Evolutionary conservation across 1,284 basidiomycete species (phyloP).

Genomic region (Heterobasidion parviporum): DNA sequence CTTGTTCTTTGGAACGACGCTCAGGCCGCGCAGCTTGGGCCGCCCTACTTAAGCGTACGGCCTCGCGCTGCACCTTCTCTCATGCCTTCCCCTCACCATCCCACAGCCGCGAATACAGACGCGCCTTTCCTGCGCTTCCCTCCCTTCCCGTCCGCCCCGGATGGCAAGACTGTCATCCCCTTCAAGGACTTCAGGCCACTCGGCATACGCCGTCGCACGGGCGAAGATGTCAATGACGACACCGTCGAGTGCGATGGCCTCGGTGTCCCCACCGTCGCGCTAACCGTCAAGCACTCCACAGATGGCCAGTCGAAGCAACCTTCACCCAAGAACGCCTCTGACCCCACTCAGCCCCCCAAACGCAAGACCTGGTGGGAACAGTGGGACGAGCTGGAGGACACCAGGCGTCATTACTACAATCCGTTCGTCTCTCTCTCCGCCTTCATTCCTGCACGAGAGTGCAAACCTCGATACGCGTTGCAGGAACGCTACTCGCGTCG

Average conservation of each 20-base stretch:
- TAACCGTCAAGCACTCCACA: slow-evolving; percentile 40
- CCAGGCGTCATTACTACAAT: slow-evolving; percentile 27
- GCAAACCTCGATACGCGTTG: background rate
- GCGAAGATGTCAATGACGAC: slow-evolving; percentile 25
- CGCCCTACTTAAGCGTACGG: too few species aligned
- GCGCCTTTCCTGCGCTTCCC: background rate
- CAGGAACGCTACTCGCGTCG: slow-evolving; percentile 34
- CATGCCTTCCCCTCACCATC: background rate
- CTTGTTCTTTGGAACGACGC: background rate
- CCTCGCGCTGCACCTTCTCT: background rate
- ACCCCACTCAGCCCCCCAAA: background rate
- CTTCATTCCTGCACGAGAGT: background rate
- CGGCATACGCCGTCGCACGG: slow-evolving; percentile 39
- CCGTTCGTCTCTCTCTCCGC: slow-evolving; percentile 28
- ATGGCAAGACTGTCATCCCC: slow-evolving; percentile 44
- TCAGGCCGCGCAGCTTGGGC: background rate
- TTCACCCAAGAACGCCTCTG: background rate
- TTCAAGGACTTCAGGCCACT: slow-evolving; percentile 53
- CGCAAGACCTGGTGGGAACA: slow-evolving; percentile 51
- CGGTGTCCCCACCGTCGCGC: slow-evolving; percentile 54
- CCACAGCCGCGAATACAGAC: background rate
- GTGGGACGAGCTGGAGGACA: slow-evolving; percentile 51
- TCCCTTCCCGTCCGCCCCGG: slow-evolving; percentile 48
- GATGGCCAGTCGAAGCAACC: slow-evolving; percentile 30
- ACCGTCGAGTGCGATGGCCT: slow-evolving; percentile 45